Conservation (phyloP, 176 grass and related monocot species). For the sorghum (Sorghum bicolor) region DNA sequence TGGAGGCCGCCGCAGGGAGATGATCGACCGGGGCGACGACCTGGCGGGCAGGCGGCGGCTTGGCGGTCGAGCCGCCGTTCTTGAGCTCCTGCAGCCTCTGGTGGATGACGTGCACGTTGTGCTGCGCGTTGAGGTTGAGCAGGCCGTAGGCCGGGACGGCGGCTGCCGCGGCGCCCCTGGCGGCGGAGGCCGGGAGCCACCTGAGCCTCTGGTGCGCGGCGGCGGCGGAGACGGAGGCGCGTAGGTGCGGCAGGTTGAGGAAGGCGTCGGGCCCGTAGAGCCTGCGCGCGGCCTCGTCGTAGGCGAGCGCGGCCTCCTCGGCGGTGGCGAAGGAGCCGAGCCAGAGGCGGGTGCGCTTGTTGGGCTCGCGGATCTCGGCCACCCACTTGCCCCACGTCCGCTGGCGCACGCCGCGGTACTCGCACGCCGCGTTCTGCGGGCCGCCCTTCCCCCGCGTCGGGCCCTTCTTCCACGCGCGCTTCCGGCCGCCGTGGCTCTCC, state of each 20-base stretch:
- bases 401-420: constrained; percentile 83
- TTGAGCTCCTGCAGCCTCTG: constrained; percentile 95
- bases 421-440: constrained; percentile 73
- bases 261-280: constrained; percentile 93
- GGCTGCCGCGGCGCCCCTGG: background rate
- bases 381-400: constrained; percentile 92
- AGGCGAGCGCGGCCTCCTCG: constrained; percentile 87
- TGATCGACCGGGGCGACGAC: background rate
- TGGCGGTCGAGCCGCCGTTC: background rate
- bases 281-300: constrained; percentile 85
- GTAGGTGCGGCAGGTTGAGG: constrained; percentile 96
- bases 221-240: constrained; percentile 39
- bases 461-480: constrained; percentile 95
- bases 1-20: background rate
- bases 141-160: constrained; percentile 71
- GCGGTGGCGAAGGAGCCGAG: constrained; percentile 85
- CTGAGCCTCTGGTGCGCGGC: constrained; percentile 59
- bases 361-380: constrained; percentile 87
- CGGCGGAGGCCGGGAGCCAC: constrained; percentile 73
- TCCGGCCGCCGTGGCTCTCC: constrained; percentile 51
- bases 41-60: background rate
- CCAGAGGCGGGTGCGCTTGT: constrained; percentile 76
- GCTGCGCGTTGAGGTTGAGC: constrained; percentile 96
- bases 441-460: constrained; percentile 76
- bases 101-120: constrained; percentile 99